phyloP scores from a whole-genome alignment of 139 green algal species.

The Chlorella sorokiniana region DNA sequence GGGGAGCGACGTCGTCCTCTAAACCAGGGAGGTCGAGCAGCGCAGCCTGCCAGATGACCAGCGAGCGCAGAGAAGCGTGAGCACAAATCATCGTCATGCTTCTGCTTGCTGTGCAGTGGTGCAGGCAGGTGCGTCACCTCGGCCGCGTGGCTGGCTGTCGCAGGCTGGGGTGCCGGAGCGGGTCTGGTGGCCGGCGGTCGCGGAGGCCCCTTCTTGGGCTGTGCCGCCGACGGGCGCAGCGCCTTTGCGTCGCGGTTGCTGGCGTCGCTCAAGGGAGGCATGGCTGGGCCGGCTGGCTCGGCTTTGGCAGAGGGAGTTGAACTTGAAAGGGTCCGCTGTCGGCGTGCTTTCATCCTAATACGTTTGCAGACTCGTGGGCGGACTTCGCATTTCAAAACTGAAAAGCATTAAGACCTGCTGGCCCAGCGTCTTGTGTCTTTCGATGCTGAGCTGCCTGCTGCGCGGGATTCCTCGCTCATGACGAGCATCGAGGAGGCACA shows the following conservation, averaged over 20 bases:
- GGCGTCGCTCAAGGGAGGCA: not conserved
- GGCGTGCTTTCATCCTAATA: not conserved
- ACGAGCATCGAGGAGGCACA: no score
- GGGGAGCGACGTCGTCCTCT: not conserved
- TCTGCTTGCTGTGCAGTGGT: not conserved
- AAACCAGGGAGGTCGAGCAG: no score
- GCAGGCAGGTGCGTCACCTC: not conserved
- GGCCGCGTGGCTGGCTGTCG: no score
- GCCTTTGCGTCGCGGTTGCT: not conserved
- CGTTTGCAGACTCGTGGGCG: no score
- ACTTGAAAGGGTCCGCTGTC: not conserved
- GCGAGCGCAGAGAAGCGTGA: not conserved
- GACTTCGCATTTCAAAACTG: no score
- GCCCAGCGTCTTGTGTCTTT: no score
- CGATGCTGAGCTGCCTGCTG: no score
- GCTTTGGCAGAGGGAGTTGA: not conserved
- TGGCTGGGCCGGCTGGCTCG: not conserved
- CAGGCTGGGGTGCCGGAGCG: no score
- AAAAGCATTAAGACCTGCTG: no score
- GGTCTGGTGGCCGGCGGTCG: no score
- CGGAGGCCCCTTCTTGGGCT: not conserved
- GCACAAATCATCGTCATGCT: no score
- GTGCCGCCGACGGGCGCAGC: not conserved
- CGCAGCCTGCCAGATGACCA: not conserved
- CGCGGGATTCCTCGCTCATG: no score